Base-by-base conservation (phyloP, 2,329 filamentous ascomycete species). In the Paecilomyces formosus region DNA sequence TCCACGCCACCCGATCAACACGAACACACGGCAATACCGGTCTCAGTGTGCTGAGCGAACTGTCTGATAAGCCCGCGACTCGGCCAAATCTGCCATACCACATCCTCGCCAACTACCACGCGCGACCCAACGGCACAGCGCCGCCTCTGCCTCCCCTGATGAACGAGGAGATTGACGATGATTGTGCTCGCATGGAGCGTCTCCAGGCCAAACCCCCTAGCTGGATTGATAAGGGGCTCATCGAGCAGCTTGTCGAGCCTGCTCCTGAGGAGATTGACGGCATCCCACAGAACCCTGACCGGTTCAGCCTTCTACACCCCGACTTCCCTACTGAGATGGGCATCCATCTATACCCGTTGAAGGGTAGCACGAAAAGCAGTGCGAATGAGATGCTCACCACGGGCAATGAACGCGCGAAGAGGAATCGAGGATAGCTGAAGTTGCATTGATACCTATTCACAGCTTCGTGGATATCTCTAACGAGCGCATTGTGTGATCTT, bases 1-100 rank as follows among this genome's bases (percentile, higher is more conserved):
- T 74, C 64, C 79, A 81, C 74, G 83, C 71, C 72, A 87, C 77
- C 68, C 82, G 71, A 50, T 83, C 76, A 5, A 80, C 78, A 7
- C 76, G 78, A 52, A 80, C 76, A 5, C 80, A 79, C 57, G 80
- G 79, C 57, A 74, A 82, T 70, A 75, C 81, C 62, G 76, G 79
- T 5, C 76, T 82, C 57, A 82, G 79, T 55, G 79, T 82, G 6
- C 76, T 87, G 49, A 80, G 79, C 12, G 82, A 85, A 60, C 75
- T 85, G 21, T 81, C 82, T 0, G 79, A 79, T 55, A 79, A 79
- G 60, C 72, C 75, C 11, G 75, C 75, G 1, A 74, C 75, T 2
- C 74, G 77, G 2, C 77, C 76, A 7, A 74, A 74, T 28, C 70
- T 79, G 21, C 77, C 77, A 3, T 79, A 79, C 64, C 74, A 77